Evolutionary conservation across 1,284 basidiomycete species (phyloP).

Genomic region (Pseudozyma pruni): DNA sequence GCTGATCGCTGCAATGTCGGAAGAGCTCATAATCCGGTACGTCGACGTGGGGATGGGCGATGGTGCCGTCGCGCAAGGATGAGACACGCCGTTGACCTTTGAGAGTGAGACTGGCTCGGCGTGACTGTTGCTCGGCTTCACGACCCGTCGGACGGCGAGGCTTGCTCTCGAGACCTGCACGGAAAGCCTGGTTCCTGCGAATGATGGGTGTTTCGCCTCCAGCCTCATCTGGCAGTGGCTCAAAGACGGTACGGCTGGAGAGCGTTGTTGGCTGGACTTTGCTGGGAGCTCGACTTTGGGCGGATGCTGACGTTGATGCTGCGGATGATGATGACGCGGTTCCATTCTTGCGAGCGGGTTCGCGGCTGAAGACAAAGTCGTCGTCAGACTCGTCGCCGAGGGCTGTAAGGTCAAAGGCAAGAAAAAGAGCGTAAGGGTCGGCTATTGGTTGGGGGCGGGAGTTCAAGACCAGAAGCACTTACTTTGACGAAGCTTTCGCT

Average conservation of each 20-base stretch:
- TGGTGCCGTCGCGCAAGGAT: constrained; percentile 51
- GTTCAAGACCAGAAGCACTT: not conserved
- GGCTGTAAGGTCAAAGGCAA: constrained; percentile 5
- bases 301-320: constrained; percentile 14
- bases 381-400: constrained; percentile 42
- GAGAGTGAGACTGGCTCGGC: constrained; percentile 57
- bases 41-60: constrained; percentile 59
- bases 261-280: constrained; percentile 19
- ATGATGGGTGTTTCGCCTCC: constrained; percentile 55
- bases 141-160: constrained; percentile 37
- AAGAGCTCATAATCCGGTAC: constrained; percentile 61
- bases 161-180: constrained; percentile 41
- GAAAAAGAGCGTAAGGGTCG: not conserved
- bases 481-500: constrained; percentile 42
- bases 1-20: constrained; percentile 56
- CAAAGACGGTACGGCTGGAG: constrained; percentile 38
- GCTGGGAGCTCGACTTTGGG: constrained; percentile 7
- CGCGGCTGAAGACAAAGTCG: constrained; percentile 52
- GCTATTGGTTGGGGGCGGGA: not conserved
- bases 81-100: constrained; percentile 56
- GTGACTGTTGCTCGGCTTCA: constrained; percentile 28
- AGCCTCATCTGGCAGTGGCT: constrained; percentile 43
- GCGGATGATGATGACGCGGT: constrained; percentile 13
- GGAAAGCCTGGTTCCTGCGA: constrained; percentile 43
- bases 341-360: constrained; percentile 16